A percentile compares a stretch with the other conserved stretches of the same genome.
phyloP scores from a whole-genome alignment of 805 yeast species.

The Zygosaccharomyces rouxii region DNA sequence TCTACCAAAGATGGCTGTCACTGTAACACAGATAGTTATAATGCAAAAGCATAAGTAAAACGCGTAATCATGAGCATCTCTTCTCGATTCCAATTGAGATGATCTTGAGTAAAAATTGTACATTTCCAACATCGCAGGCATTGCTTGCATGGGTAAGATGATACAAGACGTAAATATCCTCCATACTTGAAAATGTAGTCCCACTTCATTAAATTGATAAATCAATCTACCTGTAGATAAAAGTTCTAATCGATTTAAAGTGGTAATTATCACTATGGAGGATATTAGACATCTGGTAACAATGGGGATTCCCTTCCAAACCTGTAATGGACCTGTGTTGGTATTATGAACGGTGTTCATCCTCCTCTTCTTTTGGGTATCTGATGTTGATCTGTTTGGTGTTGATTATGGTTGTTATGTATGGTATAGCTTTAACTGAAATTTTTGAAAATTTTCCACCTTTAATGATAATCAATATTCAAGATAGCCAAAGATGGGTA shows the following conservation, averaged over 20 bases:
- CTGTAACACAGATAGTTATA: constrained; percentile 9
- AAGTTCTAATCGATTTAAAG: constrained; percentile 37
- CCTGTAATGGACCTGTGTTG: constrained; percentile 6
- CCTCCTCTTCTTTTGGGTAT: neutral
- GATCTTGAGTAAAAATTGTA: constrained; percentile 30
- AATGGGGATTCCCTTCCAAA: constrained; percentile 47
- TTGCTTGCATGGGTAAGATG: constrained; percentile 23
- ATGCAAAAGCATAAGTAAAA: constrained; percentile 27
- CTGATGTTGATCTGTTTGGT: neutral
- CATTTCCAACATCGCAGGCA: constrained; percentile 27
- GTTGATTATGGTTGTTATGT: neutral
- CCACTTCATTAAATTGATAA: constrained; percentile 19
- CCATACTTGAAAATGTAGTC: constrained; percentile 27
- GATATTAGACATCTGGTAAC: constrained; percentile 55
- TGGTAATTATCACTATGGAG: constrained; percentile 43
- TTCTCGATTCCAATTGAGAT: constrained; percentile 23
- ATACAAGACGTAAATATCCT: constrained; percentile 27
- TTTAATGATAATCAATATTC: neutral
- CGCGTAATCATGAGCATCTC: constrained; percentile 22
- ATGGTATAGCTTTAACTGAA: neutral
- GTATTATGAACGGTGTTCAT: constrained; percentile 3
- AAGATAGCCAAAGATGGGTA: constrained; percentile 4
- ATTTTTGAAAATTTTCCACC: constrained; percentile 1
- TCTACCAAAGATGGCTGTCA: constrained; percentile 14
- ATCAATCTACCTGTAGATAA: constrained; percentile 22